These are phyloP conservation scores for Fusarium sororula DNA, from an alignment of 2,329 filamentous ascomycete species.

Conservation along the genomic window DNA sequence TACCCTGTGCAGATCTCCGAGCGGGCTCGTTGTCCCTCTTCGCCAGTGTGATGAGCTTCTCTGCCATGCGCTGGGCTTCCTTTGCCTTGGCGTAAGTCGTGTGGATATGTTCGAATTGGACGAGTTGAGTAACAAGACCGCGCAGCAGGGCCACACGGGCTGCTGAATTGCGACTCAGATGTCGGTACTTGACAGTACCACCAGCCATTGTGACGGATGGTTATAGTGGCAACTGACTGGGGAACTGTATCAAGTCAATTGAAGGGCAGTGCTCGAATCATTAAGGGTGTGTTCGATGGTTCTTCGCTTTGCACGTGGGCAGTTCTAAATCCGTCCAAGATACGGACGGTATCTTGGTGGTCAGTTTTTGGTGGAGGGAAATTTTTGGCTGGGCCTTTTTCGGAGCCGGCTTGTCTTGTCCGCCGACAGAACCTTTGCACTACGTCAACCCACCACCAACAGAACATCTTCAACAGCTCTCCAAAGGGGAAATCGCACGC, in stretches of 20 bases:
- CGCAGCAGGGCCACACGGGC: slow-evolving; percentile 93
- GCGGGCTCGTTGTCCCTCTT: slow-evolving; percentile 92
- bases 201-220: slow-evolving; percentile 74
- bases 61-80: slow-evolving; percentile 91
- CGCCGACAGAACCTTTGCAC: slow-evolving; percentile 39
- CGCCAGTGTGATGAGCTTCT: slow-evolving; percentile 92
- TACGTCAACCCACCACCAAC: slow-evolving; percentile 44
- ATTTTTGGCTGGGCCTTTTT: slow-evolving; percentile 46
- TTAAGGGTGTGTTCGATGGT: not conserved
- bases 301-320: slow-evolving; percentile 21
- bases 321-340: slow-evolving; percentile 5
- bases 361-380: slow-evolving; percentile 43
- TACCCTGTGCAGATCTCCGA: slow-evolving; percentile 76
- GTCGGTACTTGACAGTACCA: slow-evolving; percentile 86
- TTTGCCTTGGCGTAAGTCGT: slow-evolving; percentile 98
- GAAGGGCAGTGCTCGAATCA: not conserved
- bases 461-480: slow-evolving; percentile 35
- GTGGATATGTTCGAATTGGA: slow-evolving; percentile 90
- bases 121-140: slow-evolving; percentile 94
- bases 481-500: slow-evolving; percentile 21
- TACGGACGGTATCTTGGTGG: slow-evolving; percentile 10
- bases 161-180: slow-evolving; percentile 84
- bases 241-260: not conserved
- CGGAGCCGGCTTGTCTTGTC: slow-evolving; percentile 44
- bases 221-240: slow-evolving; percentile 12